Conservation (phyloP, 1,284 basidiomycete species). For the Pyrrhoderma lamaoense region DNA sequence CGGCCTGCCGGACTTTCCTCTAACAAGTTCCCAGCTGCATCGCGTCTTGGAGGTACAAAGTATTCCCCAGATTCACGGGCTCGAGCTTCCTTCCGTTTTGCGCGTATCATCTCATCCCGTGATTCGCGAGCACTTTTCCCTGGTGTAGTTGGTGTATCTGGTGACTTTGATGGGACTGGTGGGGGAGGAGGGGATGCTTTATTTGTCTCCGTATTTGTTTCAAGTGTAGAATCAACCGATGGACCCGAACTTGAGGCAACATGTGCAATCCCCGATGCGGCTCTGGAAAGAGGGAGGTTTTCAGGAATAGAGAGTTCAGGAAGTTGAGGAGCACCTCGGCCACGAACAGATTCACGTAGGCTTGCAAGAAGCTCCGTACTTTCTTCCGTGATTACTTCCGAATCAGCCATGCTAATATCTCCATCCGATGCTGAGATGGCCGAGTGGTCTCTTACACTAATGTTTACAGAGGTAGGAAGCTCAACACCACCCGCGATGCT, state of each 20-base stretch:
- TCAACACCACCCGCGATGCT: slow-evolving; percentile 19
- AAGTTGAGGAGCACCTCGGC: neutral
- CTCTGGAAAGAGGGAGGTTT: neutral
- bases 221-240: neutral
- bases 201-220: no score
- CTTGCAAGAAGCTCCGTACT: slow-evolving; percentile 13
- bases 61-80: slow-evolving; percentile 42
- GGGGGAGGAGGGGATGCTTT: slow-evolving; percentile 30
- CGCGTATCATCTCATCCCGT: slow-evolving; percentile 64
- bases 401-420: slow-evolving; percentile 16
- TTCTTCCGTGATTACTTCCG: slow-evolving; percentile 16
- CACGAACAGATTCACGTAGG: slow-evolving; percentile 4
- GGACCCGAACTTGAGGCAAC: neutral
- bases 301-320: slow-evolving; percentile 1
- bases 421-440: slow-evolving; percentile 5
- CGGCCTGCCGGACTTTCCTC: slow-evolving; percentile 17
- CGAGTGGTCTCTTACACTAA: neutral
- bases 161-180: slow-evolving; percentile 48
- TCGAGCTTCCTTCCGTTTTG: slow-evolving; percentile 61
- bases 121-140: slow-evolving; percentile 46
- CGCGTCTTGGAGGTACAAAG: slow-evolving; percentile 16
- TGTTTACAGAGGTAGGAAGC: neutral
- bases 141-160: slow-evolving; percentile 42
- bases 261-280: neutral
- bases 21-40: slow-evolving; percentile 13